Evolutionary conservation across 129 eudicot genomes (phyloP), one percentile per base, ranked within the genome.

Genomic region (Erigeron canadensis): DNA sequence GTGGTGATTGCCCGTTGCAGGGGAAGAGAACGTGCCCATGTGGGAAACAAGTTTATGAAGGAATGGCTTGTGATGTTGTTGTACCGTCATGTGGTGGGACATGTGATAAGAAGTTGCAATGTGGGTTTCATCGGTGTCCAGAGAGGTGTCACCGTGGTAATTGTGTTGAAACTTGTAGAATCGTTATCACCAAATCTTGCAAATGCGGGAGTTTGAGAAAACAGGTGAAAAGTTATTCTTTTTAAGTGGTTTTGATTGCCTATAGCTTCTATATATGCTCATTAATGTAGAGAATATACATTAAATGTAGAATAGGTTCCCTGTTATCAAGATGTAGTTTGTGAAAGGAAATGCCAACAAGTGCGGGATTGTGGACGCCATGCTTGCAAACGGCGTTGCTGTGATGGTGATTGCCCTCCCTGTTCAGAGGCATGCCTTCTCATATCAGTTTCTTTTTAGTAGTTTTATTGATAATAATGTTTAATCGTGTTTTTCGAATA

Each of bases 391-490:
- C 85, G 96, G 15, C 88, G 88, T 34, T 95, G 99, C 79, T 90
- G 99, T 79, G 96, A 88, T 81, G 89, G 94, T 77, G 97, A 95
- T 73, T 95, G 99, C 60, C 96, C 99, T 5, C 96, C 97, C 74
- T 95, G 99, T 81, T 80, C 97, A 8, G 97, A 95, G 99, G 99
- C 87, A 68, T 75, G 69, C 44, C 7, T 71, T 64, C 7, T 16
- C 62, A 13, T 18, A 48, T 42, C 46, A 11, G 23, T 68, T 18
- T 0, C 15, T 10, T 21, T 44, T 59, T 43, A 61, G n/a, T 77
- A 10, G 64, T 19, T 48, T 61, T 61, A 15, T 55, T 78, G 48
- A 63, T 78, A 28, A 15, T 63, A 59, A 67, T 71, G 28, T 56
- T 65, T 38, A 50, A 53, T 17, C 48, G 38, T 57, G 38, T 63